phyloP scores from a whole-genome alignment of 306 rosid genomes.

The Cucurbita argyrosperma region DNA sequence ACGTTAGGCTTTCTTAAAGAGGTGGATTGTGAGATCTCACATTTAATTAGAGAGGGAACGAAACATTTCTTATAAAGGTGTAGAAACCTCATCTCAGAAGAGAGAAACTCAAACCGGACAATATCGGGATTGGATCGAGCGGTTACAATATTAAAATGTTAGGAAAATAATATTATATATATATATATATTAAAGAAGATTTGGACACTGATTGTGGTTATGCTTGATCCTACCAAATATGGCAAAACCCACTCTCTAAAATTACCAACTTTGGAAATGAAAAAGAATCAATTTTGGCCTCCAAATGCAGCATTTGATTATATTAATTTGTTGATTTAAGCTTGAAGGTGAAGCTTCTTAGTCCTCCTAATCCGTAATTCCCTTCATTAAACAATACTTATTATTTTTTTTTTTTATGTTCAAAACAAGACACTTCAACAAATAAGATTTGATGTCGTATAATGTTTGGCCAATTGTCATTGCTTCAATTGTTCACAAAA shows the following conservation, averaged over 20 bases:
- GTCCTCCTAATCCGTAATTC: not conserved
- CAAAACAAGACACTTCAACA: not conserved
- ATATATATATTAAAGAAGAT: not conserved
- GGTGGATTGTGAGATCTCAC: too few relatives aligned
- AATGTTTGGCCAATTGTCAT: not conserved
- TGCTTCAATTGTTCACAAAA: not conserved
- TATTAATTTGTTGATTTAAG: not conserved
- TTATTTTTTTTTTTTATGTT: not conserved
- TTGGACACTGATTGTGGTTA: not conserved
- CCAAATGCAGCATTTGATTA: not conserved
- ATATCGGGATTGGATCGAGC: too few relatives aligned
- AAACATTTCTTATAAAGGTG: too few relatives aligned
- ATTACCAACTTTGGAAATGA: not conserved
- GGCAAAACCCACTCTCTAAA: not conserved
- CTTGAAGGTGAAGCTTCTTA: not conserved
- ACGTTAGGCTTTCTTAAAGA: too few relatives aligned
- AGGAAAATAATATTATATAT: too few relatives aligned
- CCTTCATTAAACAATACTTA: not conserved
- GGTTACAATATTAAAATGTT: too few relatives aligned
- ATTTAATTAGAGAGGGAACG: too few relatives aligned
- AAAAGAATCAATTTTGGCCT: not conserved
- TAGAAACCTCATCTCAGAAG: too few relatives aligned
- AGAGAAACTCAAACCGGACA: too few relatives aligned
- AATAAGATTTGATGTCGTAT: not conserved
- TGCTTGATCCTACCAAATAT: not conserved